Evolutionary conservation across 495 filamentous ascomycete genomes (phyloP), one percentile per base, ranked within the genome.

Genomic region (Amniculicola lignicola): DNA sequence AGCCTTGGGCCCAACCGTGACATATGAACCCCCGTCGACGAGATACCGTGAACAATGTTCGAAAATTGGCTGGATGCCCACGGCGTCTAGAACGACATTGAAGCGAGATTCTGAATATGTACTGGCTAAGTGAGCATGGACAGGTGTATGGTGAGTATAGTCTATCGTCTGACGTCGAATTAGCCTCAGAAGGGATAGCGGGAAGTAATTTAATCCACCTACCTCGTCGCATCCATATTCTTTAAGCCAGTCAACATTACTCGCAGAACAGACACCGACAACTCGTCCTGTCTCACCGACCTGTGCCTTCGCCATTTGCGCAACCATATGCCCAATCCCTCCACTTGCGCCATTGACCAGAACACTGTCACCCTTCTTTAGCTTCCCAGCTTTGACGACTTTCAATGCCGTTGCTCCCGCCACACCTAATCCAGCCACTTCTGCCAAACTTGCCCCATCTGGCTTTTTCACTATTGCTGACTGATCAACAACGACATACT

Each of bases 291-390:
- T 48, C 37, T 64, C 62, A 12, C 69, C 72, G 4, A 74, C 70
- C 29, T 31, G 41, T 15, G 52, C 44, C 29, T 64, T 52, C 0
- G 54, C 67, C 45, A 76, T 62, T 59, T 77, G 75, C 52, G 75
- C 60, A 16, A 62, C 66, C 58, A 72, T 44, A 1, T 43, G 53
- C 9, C 75, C 75, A 4, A 74, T 57, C 29, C 72, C 75, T 4
- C 75, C 75, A 47, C 71, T 69, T 0, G 69, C 74, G 0, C 68
- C 75, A 43, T 72, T 67, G 1, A 77, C 61, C 25, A 76, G 38
- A 27, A 58, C 54, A 36, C 45, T 51, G 45, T 58, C 54, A 2
- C 54, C 54, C 9, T 37, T 51, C 38, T 51, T 51, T n/a, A 58
- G 43, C 19, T 39, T 37, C 10, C 69, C 62, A 15, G 40, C 49